Percentiles rank a stretch among this genome's conserved stretches.
phyloP scores from a whole-genome alignment of 495 filamentous ascomycete genomes.

The Penicillium cosmopolitanum region DNA sequence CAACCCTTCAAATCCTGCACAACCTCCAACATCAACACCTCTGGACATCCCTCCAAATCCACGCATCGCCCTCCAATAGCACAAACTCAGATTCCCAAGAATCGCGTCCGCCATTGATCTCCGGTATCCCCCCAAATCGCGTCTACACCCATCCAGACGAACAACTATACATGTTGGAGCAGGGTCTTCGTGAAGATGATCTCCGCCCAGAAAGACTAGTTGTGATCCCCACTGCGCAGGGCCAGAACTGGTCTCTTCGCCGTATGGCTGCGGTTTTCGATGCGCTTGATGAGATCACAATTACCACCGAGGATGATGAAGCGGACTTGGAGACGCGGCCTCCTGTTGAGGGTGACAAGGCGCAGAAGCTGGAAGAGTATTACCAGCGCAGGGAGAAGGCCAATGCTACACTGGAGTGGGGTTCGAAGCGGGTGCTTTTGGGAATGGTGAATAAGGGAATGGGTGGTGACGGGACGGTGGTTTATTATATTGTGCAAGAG shows the following conservation, averaged over 20 bases:
- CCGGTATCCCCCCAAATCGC: constrained; percentile 82
- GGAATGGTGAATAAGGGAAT: constrained; percentile 68
- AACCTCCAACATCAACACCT: constrained; percentile 86
- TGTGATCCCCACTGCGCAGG: constrained; percentile 81
- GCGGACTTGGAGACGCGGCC: background rate
- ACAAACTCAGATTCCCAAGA: constrained; percentile 20
- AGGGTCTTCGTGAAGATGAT: constrained; percentile 48
- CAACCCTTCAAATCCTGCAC: constrained; percentile 71
- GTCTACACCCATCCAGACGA: constrained; percentile 94
- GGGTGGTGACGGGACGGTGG: constrained; percentile 85
- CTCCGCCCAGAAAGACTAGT: constrained; percentile 70
- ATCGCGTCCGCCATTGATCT: constrained; percentile 65
- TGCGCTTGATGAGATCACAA: constrained; percentile 50
- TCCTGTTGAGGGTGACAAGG: constrained; percentile 25
- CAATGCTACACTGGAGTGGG: constrained; percentile 40
- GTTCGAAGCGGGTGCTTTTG: constrained; percentile 73
- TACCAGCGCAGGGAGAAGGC: constrained; percentile 41
- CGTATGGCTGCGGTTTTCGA: constrained; percentile 83
- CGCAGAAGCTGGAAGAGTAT: constrained; percentile 39
- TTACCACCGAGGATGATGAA: constrained; percentile 30
- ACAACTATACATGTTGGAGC: constrained; percentile 76
- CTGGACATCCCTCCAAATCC: constrained; percentile 72
- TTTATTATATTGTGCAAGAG: constrained; percentile 94
- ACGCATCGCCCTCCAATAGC: constrained; percentile 38
- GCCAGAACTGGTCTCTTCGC: constrained; percentile 80